phyloP scores from a whole-genome alignment of 345 rosid genomes.

The Arabis alpina region DNA sequence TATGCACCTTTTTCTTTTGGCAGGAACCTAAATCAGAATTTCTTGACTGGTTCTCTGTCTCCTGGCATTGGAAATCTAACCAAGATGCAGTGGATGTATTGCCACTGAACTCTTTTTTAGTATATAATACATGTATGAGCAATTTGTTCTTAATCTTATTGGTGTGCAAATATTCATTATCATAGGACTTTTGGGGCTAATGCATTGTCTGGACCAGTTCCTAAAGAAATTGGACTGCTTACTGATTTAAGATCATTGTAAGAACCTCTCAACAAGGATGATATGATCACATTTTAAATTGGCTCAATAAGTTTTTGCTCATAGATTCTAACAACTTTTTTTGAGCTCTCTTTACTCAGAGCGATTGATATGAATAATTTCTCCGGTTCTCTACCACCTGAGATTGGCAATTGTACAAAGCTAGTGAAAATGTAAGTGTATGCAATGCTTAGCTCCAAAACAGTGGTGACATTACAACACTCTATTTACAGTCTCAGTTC shows the following conservation, averaged over 20 bases:
- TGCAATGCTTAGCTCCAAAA: neutral
- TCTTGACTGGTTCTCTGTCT: slow-evolving; percentile 44
- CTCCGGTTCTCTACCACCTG: slow-evolving; percentile 44
- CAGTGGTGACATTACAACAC: slow-evolving; percentile 1
- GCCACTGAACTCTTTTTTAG: slow-evolving; percentile 25
- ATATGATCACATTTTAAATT: neutral
- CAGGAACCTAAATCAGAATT: slow-evolving; percentile 42
- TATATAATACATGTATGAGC: too few relatives aligned
- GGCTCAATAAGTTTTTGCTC: neutral
- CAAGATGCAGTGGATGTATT: slow-evolving; percentile 69
- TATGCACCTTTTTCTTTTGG: neutral
- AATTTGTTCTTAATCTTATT: neutral
- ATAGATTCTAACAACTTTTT: neutral
- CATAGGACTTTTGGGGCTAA: slow-evolving; percentile 61
- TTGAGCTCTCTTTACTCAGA: slow-evolving; percentile 24
- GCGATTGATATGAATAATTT: slow-evolving; percentile 43
- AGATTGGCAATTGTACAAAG: slow-evolving; percentile 41
- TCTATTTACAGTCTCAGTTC: neutral
- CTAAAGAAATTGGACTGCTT: slow-evolving; percentile 71
- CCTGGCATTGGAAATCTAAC: slow-evolving; percentile 47
- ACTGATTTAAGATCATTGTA: slow-evolving; percentile 59
- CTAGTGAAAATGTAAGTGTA: slow-evolving; percentile 43
- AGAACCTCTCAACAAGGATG: slow-evolving; percentile 21
- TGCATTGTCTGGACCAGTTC: slow-evolving; percentile 66
- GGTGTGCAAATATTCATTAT: neutral